Conservation (phyloP, 179 eudicot genomes). For the Pouteria campechiana region DNA sequence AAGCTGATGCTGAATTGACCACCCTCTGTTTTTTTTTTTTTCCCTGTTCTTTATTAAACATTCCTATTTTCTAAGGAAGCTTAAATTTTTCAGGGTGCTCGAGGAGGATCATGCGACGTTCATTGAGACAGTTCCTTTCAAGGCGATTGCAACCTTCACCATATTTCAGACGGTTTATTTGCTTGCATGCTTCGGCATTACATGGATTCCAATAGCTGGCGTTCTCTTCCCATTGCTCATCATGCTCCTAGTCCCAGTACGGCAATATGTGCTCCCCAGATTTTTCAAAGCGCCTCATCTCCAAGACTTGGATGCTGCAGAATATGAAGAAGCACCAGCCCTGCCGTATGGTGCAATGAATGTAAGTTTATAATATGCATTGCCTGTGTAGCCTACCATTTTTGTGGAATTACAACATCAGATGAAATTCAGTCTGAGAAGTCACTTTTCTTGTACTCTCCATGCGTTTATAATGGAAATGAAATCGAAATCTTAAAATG, state of each 20-base stretch:
- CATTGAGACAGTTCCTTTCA: slow-evolving; percentile 89
- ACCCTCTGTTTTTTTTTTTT: background rate
- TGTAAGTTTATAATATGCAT: background rate
- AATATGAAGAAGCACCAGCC: slow-evolving; percentile 79
- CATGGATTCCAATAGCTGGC: slow-evolving; percentile 97
- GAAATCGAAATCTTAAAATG: no score
- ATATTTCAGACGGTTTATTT: slow-evolving; percentile 77
- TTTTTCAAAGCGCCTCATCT: slow-evolving; percentile 85
- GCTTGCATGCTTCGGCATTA: slow-evolving; percentile 79
- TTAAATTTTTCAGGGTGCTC: slow-evolving; percentile 38
- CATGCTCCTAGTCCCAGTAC: slow-evolving; percentile 93
- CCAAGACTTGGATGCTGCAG: slow-evolving; percentile 94
- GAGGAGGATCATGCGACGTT: slow-evolving; percentile 82
- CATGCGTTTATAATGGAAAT: background rate
- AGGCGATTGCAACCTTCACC: slow-evolving; percentile 67
- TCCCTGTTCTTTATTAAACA: background rate
- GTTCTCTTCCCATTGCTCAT: slow-evolving; percentile 87
- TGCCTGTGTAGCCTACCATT: background rate
- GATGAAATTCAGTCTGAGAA: background rate
- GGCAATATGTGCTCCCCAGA: slow-evolving; percentile 76
- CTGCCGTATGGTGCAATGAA: background rate
- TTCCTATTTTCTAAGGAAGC: background rate
- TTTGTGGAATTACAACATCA: background rate
- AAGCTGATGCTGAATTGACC: background rate
- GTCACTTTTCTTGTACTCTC: background rate